Conservation (phyloP, 176 grass and related monocot genomes). For the Canna indica region DNA sequence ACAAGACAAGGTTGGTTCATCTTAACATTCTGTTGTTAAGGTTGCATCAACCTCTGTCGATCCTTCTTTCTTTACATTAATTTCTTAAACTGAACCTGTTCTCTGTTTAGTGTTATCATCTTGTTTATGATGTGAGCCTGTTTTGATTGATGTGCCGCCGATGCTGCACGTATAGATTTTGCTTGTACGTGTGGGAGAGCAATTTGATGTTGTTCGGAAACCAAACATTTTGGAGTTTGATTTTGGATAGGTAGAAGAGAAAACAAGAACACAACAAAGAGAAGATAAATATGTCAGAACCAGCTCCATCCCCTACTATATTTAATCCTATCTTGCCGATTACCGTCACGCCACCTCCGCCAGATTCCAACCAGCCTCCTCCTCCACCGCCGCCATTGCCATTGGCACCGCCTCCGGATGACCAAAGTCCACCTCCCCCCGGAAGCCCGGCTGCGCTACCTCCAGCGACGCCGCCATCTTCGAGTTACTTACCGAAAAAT, state of each 20-base stretch:
- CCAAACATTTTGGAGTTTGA: background rate
- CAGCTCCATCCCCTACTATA: background rate
- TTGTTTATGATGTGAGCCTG: background rate
- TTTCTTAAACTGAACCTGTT: background rate
- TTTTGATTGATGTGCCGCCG: background rate
- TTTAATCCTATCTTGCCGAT: slow-evolving; percentile 17
- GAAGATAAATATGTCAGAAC: slow-evolving; percentile 9
- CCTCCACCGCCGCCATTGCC: slow-evolving; percentile 21
- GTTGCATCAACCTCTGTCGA: too few species aligned
- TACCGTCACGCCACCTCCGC: slow-evolving; percentile 14
- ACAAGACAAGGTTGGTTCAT: too few species aligned
- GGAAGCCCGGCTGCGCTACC: background rate
- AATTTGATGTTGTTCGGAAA: background rate
- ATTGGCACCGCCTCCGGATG: slow-evolving; percentile 16
- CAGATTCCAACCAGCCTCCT: background rate
- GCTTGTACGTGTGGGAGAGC: background rate
- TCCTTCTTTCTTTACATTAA: too few species aligned
- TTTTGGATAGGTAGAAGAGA: background rate
- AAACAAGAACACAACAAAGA: slow-evolving; percentile 4
- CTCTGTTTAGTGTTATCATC: too few species aligned
- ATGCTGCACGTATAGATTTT: background rate
- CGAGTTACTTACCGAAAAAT: too few species aligned
- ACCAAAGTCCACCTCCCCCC: background rate
- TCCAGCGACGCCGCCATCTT: too few species aligned
- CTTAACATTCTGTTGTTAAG: too few species aligned